Evolutionary conservation across 23 red algal species (phyloP), one percentile per base, ranked within the genome.

Genomic region (Agarophyton chilense): DNA sequence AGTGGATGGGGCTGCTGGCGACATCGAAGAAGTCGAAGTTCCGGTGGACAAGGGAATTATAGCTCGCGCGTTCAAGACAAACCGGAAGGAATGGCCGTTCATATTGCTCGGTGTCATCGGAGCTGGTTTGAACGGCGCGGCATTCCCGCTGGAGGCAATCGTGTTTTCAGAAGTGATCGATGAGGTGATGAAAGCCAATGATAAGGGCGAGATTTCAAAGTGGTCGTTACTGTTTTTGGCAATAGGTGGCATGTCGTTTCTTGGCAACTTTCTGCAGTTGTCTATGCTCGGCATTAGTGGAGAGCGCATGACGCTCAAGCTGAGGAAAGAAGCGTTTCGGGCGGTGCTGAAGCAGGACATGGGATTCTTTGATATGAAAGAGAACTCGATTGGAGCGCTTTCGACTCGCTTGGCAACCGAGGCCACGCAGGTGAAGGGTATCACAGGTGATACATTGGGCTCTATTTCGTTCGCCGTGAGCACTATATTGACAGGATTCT

Each of bases 261-360:
- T 92, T 4, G 81, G 79, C 36, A 81, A 89, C 53, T 88, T 87
- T 33, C 31, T 79, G 22, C 93, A 95, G 78, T 35, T 82, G 9
- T 41, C 81, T 8, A 42, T 92, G 25, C 83, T 99, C 47, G 93
- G 93, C 38, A 84, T 94, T 34, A 88, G 93, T 45, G 93, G 97
- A n/a, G 97, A 99, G 55, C 90, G 81, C 36, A 73, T 99, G 79
- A 92, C 97, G 11, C 49, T 62, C 19, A 90, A 95, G 44, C 65
- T 99, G 33, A 76, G 97, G 31, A 68, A 52, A 34, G 52, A 49
- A 49, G 49, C 90, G 10, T 99, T 99, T 77, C 56, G 78, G 41
- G 89, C 88, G n/a, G 46, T 99, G 28, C 52, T 99, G 62, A 86
- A 72, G 52, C 97, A 99, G 57, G 97, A 98, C 18, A 85, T 98